Evolutionary conservation across 148 eudicot species (phyloP), one percentile per base, ranked within the genome.

Genomic region (Amaranthus hypochondriacus): DNA sequence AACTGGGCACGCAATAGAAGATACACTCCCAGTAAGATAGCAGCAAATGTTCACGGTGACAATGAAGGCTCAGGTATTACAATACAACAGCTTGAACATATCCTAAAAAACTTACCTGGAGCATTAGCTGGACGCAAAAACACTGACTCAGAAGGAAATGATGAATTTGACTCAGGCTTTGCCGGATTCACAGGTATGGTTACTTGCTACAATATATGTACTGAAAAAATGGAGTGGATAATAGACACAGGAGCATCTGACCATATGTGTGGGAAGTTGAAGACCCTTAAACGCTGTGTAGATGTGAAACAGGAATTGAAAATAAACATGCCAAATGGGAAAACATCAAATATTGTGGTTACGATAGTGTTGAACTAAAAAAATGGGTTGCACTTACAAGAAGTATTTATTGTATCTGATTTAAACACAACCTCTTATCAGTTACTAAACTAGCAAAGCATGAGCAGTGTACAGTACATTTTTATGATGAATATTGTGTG

Each of bases 281-380:
- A 14, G 0, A 1, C 3, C 0, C 14, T 13, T 0, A 7, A 2
- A 44, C 13, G 1, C 0, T 0, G 3, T 14, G 8, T 2, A 0
- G 9, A 15, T 5, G 2, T 64, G 5, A 42, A 4, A 4, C 5
- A 42, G 13, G 4, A 15, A 5, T 48, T 8, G 5, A 69, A 6
- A 8, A 69, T 69, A 3, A 69, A 42, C 9, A 48, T 54, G 1
- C 60, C 60, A 0, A 69, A 14, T 8, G 64, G 63, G 0, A 13
- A 71, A 3, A 47, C 53, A 1, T 8, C 64, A 0, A 2, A 1
- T 0, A 48, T 71, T 2, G 5, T 64, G 0, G 52, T 3, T 44
- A 1, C 4, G 64, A 63, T 0, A 7, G 3, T 0, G 42, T 46
- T 2, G 5, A 6, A 0, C 64, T 71, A 0, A 9, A 5, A 7